phyloP scores from a whole-genome alignment of 257 asterid genomes.

The Paraleonurus japonicus region DNA sequence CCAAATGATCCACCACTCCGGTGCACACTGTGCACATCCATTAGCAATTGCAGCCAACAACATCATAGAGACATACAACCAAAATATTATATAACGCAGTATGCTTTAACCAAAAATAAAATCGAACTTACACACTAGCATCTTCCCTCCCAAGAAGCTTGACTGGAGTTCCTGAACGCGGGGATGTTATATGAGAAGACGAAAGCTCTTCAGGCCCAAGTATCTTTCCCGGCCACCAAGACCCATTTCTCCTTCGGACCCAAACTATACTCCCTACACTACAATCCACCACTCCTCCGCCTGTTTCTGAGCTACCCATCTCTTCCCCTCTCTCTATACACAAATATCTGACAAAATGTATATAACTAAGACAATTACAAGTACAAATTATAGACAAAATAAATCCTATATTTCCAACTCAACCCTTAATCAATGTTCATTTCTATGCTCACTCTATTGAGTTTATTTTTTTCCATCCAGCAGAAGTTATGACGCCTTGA shows the following conservation, averaged over 20 bases:
- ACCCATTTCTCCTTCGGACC: conserved; percentile 97
- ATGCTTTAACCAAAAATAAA: conserved; percentile 13
- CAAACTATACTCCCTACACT: conserved; percentile 97
- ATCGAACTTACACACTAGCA: conserved; percentile 89
- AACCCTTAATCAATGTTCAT: conserved; percentile 15
- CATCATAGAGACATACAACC: conserved; percentile 8
- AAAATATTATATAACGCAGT: conserved; percentile 3
- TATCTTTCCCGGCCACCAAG: conserved; percentile 99
- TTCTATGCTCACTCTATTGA: conserved; percentile 7
- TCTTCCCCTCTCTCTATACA: conserved; percentile 15
- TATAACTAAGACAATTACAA: conserved; percentile 23
- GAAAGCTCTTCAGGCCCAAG: conserved; percentile 88
- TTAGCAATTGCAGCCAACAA: conserved; percentile 21
- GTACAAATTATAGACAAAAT: conserved; percentile 23
- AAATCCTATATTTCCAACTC: conserved; percentile 22
- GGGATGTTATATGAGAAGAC: conserved; percentile 79
- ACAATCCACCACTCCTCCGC: conserved; percentile 58
- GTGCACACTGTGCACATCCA: conserved; percentile 11
- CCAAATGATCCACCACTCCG: conserved; percentile 6
- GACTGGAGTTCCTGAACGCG: conserved; percentile 98
- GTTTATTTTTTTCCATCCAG: conserved; percentile 5
- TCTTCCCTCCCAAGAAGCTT: conserved; percentile 99
- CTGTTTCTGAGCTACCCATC: conserved; percentile 87
- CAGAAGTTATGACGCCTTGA: conserved; percentile 12
- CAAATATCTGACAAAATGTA: conserved; percentile 31